phyloP scores from a whole-genome alignment of 1,284 basidiomycete genomes.

The Tremellales sp. region DNA sequence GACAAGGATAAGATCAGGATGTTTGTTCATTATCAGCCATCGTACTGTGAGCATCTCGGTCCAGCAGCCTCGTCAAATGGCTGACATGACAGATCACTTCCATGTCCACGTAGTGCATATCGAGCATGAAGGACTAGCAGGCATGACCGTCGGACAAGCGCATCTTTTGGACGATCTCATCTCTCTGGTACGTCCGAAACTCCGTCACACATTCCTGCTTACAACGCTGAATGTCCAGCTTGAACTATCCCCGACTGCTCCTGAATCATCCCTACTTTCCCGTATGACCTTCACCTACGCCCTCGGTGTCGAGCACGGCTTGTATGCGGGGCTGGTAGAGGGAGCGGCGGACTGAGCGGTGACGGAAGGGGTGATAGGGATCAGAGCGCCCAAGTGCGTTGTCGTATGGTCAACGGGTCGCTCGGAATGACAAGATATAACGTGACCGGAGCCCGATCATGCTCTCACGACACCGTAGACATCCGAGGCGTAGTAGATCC shows the following conservation, averaged over 20 bases:
- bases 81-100: conserved; percentile 67
- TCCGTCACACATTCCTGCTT: background rate
- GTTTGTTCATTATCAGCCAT: conserved; percentile 93
- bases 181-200: conserved; percentile 57
- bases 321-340: conserved; percentile 49
- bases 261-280: conserved; percentile 54
- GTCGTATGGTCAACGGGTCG: too few species aligned
- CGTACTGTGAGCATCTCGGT: conserved; percentile 82
- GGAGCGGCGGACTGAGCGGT: too few species aligned
- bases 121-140: conserved; percentile 60
- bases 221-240: conserved; percentile 51
- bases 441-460: too few species aligned
- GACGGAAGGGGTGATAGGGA: too few species aligned
- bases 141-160: conserved; percentile 83
- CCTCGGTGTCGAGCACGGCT: conserved; percentile 71
- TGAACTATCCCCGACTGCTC: conserved; percentile 52
- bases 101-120: conserved; percentile 90
- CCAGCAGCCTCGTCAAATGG: background rate
- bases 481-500: too few species aligned
- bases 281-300: conserved; percentile 76
- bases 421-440: too few species aligned
- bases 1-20: conserved; percentile 65
- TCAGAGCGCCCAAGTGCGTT: too few species aligned
- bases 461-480: too few species aligned
- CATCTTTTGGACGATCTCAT: conserved; percentile 92